These are phyloP conservation scores for Hypericum perforatum DNA, from an alignment of 345 rosid genomes.

Conservation along the genomic window DNA sequence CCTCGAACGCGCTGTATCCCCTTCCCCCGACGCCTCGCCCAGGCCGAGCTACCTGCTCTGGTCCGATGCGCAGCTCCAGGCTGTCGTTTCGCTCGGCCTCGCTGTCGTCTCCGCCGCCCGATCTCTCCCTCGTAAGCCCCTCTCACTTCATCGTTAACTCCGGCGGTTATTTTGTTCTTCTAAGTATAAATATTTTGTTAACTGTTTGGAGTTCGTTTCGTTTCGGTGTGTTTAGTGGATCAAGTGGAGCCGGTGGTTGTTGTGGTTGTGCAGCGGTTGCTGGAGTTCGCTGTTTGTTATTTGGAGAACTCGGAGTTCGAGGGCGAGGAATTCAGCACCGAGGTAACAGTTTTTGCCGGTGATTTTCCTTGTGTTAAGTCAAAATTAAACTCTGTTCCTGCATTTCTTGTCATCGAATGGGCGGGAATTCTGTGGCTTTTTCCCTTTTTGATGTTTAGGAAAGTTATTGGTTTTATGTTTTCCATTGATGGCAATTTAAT, in stretches of 20 bases:
- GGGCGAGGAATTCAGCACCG: conserved; percentile 39
- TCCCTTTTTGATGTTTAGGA: no score
- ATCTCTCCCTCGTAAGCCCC: conserved; percentile 52
- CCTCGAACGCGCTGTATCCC: conserved; percentile 36
- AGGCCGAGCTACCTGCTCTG: conserved; percentile 45
- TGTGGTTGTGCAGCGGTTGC: conserved; percentile 49
- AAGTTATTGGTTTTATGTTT: no score
- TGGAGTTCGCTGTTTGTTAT: conserved; percentile 71
- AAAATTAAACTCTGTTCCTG: background rate
- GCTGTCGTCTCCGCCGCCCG: conserved; percentile 48
- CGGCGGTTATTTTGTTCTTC: no score
- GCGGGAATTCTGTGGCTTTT: no score
- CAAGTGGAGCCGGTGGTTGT: conserved; percentile 60
- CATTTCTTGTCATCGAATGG: no score
- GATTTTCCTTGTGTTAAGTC: background rate
- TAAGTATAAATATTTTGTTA: no score
- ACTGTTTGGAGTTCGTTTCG: conserved; percentile 5
- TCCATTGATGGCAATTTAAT: no score
- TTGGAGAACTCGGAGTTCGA: conserved; percentile 55
- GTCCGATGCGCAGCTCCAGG: conserved; percentile 61
- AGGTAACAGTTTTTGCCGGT: conserved; percentile 41
- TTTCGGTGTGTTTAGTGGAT: conserved; percentile 39
- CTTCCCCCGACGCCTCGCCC: conserved; percentile 19
- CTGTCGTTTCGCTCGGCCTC: conserved; percentile 40
- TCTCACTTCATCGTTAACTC: background rate